Evolutionary conservation across 257 asterid genomes (phyloP).

Genomic region (Plectranthus barbatus): DNA sequence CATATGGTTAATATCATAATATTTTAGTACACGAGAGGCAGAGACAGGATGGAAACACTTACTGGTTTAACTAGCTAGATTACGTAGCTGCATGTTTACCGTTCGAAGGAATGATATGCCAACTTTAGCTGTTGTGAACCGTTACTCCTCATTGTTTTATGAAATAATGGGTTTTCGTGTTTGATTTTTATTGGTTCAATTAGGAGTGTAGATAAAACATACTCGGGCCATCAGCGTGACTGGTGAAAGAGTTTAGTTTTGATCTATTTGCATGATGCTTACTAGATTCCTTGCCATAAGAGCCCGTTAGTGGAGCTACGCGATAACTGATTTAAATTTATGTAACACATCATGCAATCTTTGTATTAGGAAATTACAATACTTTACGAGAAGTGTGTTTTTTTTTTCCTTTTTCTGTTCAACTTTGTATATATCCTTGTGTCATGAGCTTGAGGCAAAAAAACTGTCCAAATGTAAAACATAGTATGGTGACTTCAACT

Average conservation of each 20-base stretch:
- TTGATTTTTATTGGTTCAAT: not conserved
- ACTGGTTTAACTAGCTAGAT: not conserved
- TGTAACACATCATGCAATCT: no score
- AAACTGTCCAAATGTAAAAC: not conserved
- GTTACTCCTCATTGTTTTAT: not conserved
- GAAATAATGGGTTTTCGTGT: not conserved
- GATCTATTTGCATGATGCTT: not conserved
- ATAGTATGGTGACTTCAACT: not conserved
- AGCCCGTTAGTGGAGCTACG: not conserved
- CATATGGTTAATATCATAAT: not conserved
- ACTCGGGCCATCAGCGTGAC: not conserved
- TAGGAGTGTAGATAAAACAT: not conserved
- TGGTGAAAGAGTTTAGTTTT: not conserved
- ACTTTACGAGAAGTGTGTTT: not conserved
- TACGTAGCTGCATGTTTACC: not conserved
- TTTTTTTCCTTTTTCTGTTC: not conserved
- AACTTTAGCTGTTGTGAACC: not conserved
- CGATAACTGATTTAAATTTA: no score
- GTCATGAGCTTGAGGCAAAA: not conserved
- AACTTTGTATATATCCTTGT: not conserved
- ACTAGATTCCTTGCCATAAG: not conserved
- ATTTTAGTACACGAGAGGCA: not conserved
- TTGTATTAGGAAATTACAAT: not conserved
- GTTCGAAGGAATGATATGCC: not conserved
- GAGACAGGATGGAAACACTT: not conserved